Evolutionary conservation across 2,329 filamentous ascomycete genomes (phyloP).

Genomic region (Aschersonia sp.): DNA sequence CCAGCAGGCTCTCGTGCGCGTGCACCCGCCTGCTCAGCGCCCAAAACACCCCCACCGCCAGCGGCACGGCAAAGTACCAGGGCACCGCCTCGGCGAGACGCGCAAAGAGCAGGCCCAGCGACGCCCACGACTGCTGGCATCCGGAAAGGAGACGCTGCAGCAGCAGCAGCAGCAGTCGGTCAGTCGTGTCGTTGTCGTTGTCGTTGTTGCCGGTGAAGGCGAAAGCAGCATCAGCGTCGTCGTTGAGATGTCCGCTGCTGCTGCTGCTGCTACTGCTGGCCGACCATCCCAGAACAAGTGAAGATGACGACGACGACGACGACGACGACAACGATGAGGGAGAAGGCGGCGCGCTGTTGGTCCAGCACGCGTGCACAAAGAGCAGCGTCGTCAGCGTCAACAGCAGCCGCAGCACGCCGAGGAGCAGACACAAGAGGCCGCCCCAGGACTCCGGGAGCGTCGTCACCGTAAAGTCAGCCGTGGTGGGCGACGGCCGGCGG

Average conservation of each 20-base stretch:
- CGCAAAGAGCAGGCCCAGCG: conserved; percentile 17
- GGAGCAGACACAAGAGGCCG: conserved; percentile 25
- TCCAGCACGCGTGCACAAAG: conserved; percentile 34
- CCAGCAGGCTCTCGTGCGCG: conserved; percentile 69
- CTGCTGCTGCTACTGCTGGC: no score
- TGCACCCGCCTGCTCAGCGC: conserved; percentile 30
- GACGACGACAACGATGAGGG: no score
- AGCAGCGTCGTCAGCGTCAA: conserved; percentile 28
- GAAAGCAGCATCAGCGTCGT: no score
- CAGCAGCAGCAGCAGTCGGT: no score
- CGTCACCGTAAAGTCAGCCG: conserved; percentile 84
- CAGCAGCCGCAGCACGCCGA: conserved; percentile 28
- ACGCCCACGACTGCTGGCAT: no score
- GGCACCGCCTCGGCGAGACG: conserved; percentile 20
- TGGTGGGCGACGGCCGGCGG: conserved; percentile 66
- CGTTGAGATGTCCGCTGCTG: no score
- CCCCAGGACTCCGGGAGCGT: conserved; percentile 40
- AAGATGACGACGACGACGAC: no score
- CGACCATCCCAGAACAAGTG: no score
- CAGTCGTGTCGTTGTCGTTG: no score
- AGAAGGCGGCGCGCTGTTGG: conserved; percentile 3
- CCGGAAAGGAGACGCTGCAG: no score
- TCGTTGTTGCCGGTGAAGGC: no score
- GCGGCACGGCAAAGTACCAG: conserved; percentile 23
- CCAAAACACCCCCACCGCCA: conserved; percentile 23